Conservation (phyloP, 345 rosid genomes). For the Ceriops zippeliana region DNA sequence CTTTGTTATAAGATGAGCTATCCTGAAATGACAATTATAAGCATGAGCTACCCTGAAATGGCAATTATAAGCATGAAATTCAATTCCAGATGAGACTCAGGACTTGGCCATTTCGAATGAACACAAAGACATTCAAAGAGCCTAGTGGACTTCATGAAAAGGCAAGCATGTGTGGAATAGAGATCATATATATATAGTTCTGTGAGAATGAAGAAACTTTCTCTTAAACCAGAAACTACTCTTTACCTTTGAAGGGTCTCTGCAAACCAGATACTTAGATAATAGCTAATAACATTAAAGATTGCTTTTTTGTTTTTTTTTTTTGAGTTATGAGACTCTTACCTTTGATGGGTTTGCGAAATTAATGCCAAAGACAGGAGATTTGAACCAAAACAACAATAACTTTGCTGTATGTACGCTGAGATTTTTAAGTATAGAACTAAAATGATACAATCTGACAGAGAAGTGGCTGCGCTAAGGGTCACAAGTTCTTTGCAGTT, state of each 20-base stretch:
- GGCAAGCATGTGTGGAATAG: not conserved
- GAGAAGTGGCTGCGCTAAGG: conserved; percentile 1
- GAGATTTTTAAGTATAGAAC: not conserved
- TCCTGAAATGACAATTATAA: not conserved
- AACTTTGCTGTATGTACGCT: not conserved
- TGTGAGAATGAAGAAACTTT: too few relatives aligned
- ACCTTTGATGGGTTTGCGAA: too few relatives aligned
- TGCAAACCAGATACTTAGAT: too few relatives aligned
- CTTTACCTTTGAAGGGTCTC: not conserved
- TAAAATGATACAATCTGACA: conserved; percentile 15
- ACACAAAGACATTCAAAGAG: not conserved
- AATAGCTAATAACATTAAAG: too few relatives aligned
- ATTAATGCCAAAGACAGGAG: not conserved
- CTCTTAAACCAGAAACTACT: not conserved
- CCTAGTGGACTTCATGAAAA: not conserved
- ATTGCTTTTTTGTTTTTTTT: too few relatives aligned
- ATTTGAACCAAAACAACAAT: not conserved
- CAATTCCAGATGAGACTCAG: not conserved
- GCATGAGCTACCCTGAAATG: not conserved
- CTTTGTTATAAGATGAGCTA: not conserved
- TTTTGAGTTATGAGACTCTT: too few relatives aligned
- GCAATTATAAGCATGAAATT: not conserved
- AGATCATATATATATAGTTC: too few relatives aligned
- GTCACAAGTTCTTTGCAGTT: conserved; percentile 18
- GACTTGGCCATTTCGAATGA: not conserved